Base-by-base conservation (phyloP, 306 rosid genomes). In the Ceratonia siliqua region DNA sequence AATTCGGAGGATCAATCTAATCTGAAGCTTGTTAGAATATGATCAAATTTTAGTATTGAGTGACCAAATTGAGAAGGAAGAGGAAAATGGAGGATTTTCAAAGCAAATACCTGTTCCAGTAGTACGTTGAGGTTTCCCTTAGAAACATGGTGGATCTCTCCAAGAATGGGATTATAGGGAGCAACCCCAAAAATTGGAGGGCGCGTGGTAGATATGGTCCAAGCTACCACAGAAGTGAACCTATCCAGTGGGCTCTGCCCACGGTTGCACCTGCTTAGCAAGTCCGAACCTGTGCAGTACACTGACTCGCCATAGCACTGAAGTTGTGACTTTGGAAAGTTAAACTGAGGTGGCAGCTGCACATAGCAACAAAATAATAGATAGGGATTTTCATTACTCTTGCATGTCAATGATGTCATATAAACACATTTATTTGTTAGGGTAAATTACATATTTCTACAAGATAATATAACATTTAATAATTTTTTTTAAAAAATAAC, bases 61-160 rank as follows among this genome's bases (percentile, higher is more conserved):
- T 4, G 67, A 17, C 67, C 4, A 68, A 58, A 46, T 22, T 18
- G 0, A 62, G 53, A 62, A 32, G 15, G 48, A 48, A 49, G n/a
- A n/a, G n/a, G n/a, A n/a, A n/a, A n/a, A n/a, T n/a, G n/a, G n/a
- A n/a, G n/a, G n/a, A n/a, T n/a, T n/a, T n/a, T n/a, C n/a, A 64
- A 70, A 48, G 41, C 14, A 70, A 41, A 24, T 59, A 95, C 99
- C 97, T 95, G 97, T 68, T 95, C 99, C n/a, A 90, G 74, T 24
- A 95, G 84, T 10, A 95, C 81, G 17, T 92, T 86, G 62, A 95
- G 89, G 27, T 58, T 82, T 49, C 82, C 98, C 48, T 84, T 79
- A 1, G 98, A 86, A 62, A 84, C 96, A 87, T 95, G 99, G 55
- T 95, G 98, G 25, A 97, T 95, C 82, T 95, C 99, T 6, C 99